Evolutionary conservation across 2,329 filamentous ascomycete species (phyloP), one percentile per base, ranked within the genome.

Genomic region (Xylariales sp.): DNA sequence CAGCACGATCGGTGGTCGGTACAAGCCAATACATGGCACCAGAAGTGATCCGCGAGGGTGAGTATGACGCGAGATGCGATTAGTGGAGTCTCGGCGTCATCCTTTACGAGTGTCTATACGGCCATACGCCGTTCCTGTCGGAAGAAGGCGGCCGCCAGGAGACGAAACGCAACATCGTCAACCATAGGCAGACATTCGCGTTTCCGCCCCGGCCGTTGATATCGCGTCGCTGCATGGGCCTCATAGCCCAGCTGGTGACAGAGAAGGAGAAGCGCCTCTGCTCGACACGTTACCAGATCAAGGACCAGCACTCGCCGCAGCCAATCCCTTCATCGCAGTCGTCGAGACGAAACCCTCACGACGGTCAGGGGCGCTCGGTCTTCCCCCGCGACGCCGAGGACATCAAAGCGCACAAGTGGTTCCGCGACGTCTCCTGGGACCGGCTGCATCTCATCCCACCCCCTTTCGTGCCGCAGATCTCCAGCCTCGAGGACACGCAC

Each of bases 21-120:
- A 97, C 93, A 3, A 95, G 89, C 59, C 91, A 96, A 59, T 97
- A 97, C 68, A 97, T 96, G 93, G 91, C 93, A 1, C 91, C 91
- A 2, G 93, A 97, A 67, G 87, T 97, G 14, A 83, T 96, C 44
- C 72, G 77, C 50, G 88, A 90, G 20, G 77, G 88, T 36, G 68
- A 75, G 27, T 97, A 97, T 61, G 93, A 97, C 64, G 91, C 87
- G 21, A 77, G 91, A 56, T 97, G 91, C 64, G 91, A 97, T 64
- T 97, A 78, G 88, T 97, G 87, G 91, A 96, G 90, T 64, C 79
- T 97, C 52, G 91, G 89, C 40, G 82, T 97, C 57, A 96, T 97
- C 57, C 65, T 97, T 43, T 97, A 88, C 56, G 91, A 97, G 73
- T 96, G 91, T 55, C 70, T 97, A 2, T 97, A 93, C 59, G 91